phyloP scores from a whole-genome alignment of 345 rosid genomes.

The Eucalyptus regnans region DNA sequence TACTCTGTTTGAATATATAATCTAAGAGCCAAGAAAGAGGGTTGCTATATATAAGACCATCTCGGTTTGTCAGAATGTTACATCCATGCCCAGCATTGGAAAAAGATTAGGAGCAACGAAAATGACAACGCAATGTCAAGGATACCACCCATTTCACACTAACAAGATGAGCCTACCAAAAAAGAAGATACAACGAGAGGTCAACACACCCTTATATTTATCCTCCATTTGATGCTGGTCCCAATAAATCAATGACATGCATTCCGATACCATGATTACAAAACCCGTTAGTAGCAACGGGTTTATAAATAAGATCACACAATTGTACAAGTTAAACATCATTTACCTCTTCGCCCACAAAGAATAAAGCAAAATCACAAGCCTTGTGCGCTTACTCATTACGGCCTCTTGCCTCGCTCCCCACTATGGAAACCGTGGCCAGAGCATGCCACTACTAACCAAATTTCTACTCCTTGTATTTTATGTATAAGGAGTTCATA shows the following conservation, averaged over 20 bases:
- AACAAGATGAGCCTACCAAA: background rate
- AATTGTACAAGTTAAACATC: background rate
- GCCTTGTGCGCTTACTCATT: background rate
- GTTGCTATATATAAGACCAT: background rate
- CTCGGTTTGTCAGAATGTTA: background rate
- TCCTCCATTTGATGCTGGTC: background rate
- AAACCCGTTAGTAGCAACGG: background rate
- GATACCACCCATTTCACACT: background rate
- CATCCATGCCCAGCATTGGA: background rate
- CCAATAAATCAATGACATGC: background rate
- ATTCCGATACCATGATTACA: background rate
- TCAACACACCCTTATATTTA: background rate
- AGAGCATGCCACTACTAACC: background rate
- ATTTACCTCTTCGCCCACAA: background rate
- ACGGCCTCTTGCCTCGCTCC: background rate
- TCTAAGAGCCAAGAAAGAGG: background rate
- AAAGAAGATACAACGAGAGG: background rate
- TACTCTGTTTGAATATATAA: background rate
- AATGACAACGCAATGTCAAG: background rate
- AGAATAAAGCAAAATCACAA: background rate
- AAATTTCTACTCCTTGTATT: background rate
- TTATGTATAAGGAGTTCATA: background rate
- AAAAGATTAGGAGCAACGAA: background rate
- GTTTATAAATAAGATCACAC: background rate
- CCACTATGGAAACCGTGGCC: background rate